Evolutionary conservation across 2,329 filamentous ascomycete genomes (phyloP).

Genomic region (Sclerotinia minor): DNA sequence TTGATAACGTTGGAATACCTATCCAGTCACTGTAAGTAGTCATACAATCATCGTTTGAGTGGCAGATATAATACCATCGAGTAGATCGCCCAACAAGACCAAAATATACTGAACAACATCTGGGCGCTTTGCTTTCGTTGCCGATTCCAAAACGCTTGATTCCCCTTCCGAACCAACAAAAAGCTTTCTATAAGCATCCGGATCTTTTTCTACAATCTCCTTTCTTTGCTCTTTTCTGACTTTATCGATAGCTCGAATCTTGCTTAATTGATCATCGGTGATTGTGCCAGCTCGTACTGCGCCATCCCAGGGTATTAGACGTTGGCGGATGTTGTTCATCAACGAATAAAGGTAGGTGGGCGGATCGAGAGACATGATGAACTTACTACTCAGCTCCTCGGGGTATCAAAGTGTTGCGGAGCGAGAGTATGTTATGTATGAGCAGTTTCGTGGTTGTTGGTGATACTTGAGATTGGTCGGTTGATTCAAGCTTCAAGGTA

Average conservation of each 20-base stretch:
- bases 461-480: conserved; percentile 8
- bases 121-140: conserved; percentile 66
- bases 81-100: conserved; percentile 81
- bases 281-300: conserved; percentile 91
- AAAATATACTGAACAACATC: conserved; percentile 96
- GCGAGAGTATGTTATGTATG: conserved; percentile 18
- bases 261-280: conserved; percentile 88
- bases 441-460: conserved; percentile 16
- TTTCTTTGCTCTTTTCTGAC: conserved; percentile 88
- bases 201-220: conserved; percentile 76
- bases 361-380: conserved; percentile 81
- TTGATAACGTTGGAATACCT: conserved; percentile 80
- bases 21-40: conserved; percentile 23
- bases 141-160: conserved; percentile 75
- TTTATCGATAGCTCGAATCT: conserved; percentile 96
- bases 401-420: conserved; percentile 24
- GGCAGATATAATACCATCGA: conserved; percentile 64
- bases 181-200: conserved; percentile 76
- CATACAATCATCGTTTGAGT: not conserved
- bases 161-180: conserved; percentile 75
- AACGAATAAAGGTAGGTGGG: conserved; percentile 85
- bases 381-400: conserved; percentile 21
- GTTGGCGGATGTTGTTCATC: conserved; percentile 94
- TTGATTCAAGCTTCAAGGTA: conserved; percentile 26
- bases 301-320: conserved; percentile 97